phyloP scores from a whole-genome alignment of 1,284 basidiomycete species.

The Melampsora abietis-canadensis region DNA sequence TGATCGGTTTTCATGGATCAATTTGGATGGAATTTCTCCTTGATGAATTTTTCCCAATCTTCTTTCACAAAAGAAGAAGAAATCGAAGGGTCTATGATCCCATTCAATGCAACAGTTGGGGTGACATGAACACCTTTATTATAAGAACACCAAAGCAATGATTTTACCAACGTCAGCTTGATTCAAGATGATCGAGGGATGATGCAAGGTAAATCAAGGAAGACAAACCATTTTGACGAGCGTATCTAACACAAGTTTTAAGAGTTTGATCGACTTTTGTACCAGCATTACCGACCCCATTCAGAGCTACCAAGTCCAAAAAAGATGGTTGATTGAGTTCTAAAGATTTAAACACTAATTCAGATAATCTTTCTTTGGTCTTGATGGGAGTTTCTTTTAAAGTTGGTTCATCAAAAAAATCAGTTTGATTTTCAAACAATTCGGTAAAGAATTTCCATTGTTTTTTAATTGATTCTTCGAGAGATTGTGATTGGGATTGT shows the following conservation, averaged over 20 bases:
- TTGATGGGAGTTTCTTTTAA: not conserved
- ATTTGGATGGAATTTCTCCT: not conserved
- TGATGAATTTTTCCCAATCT: slow-evolving; percentile 5
- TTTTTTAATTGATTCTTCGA: not conserved
- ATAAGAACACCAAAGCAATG: not conserved
- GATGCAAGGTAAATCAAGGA: not conserved
- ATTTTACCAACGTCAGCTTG: not conserved
- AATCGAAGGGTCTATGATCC: slow-evolving; percentile 1
- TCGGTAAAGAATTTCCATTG: not conserved
- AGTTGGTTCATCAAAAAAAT: not conserved
- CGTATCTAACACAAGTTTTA: not conserved
- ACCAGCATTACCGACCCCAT: not conserved
- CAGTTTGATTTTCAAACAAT: not conserved
- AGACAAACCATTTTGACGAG: slow-evolving; percentile 2
- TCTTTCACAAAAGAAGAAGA: slow-evolving; percentile 1
- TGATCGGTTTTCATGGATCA: too few species aligned
- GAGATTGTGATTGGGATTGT: not conserved
- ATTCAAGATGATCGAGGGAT: not conserved
- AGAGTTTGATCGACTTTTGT: not conserved
- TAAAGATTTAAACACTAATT: not conserved
- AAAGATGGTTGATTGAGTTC: not conserved
- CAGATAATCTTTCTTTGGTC: not conserved
- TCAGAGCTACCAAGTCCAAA: not conserved
- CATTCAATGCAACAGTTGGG: not conserved
- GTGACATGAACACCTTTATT: slow-evolving; percentile 9